These are phyloP conservation scores for Urochloa ruziziensis DNA, from an alignment of 176 grass and related monocot species.

Conservation along the genomic window DNA sequence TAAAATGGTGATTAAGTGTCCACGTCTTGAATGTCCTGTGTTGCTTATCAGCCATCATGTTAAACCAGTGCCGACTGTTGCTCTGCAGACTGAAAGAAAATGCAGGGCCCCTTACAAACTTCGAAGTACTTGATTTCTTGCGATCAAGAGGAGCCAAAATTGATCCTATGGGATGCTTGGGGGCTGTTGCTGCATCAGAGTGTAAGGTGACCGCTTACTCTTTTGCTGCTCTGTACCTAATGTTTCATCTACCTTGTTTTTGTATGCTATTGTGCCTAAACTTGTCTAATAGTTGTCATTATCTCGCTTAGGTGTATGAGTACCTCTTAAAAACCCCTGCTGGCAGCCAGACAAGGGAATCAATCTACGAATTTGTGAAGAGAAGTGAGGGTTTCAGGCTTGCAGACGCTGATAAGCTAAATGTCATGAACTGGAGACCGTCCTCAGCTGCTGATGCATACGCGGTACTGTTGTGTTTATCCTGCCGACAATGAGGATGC, in stretches of 20 bases:
- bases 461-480: slow-evolving; percentile 42
- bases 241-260: neutral
- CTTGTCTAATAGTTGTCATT: neutral
- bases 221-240: neutral
- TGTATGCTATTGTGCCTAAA: neutral
- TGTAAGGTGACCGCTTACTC: slow-evolving; percentile 51
- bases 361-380: slow-evolving; percentile 51
- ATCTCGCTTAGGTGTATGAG: slow-evolving; percentile 57
- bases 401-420: slow-evolving; percentile 63
- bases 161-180: slow-evolving; percentile 86
- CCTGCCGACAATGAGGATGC: neutral
- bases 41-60: neutral
- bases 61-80: neutral
- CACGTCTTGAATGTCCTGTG: neutral
- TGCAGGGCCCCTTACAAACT: slow-evolving; percentile 69
- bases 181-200: slow-evolving; percentile 69
- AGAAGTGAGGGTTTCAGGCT: slow-evolving; percentile 74
- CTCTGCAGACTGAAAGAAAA: slow-evolving; percentile 57
- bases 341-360: slow-evolving; percentile 67
- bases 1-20: neutral
- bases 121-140: slow-evolving; percentile 79
- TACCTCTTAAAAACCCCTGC: slow-evolving; percentile 61
- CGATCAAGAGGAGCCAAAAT: slow-evolving; percentile 65
- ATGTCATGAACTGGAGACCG: slow-evolving; percentile 75
- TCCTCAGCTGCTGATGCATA: slow-evolving; percentile 35